Percentiles rank a stretch among this genome's conserved stretches.
These are phyloP conservation scores for Rhizopogon rudus DNA, from an alignment of 768 basidiomycete species.

Conservation along the genomic window DNA sequence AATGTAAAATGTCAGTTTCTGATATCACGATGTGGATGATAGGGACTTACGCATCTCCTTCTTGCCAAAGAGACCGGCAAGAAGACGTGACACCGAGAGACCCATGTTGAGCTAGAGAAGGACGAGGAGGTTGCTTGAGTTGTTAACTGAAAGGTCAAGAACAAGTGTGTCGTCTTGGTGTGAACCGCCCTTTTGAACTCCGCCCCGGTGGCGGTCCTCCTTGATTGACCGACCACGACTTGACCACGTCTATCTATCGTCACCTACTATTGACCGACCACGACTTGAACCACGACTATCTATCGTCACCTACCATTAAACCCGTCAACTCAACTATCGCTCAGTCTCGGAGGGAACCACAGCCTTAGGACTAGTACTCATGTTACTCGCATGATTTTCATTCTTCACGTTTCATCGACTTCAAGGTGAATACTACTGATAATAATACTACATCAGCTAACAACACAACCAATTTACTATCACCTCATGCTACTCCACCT, in stretches of 20 bases:
- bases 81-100: slow-evolving; percentile 68
- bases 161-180: slow-evolving; percentile 31
- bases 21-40: slow-evolving; percentile 7
- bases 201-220: slow-evolving; percentile 19
- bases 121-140: slow-evolving; percentile 25
- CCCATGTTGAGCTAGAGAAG: slow-evolving; percentile 55
- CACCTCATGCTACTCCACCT: not conserved
- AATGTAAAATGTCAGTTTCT: slow-evolving; percentile 20
- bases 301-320: not conserved
- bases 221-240: not conserved
- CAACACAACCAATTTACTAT: not conserved
- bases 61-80: slow-evolving; percentile 90
- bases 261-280: not conserved
- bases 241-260: not conserved
- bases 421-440: not conserved
- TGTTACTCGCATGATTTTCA: too few relatives aligned
- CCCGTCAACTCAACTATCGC: not conserved
- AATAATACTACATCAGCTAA: not conserved
- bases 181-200: slow-evolving; percentile 28
- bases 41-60: slow-evolving; percentile 94
- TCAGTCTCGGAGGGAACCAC: not conserved
- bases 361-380: too few relatives aligned
- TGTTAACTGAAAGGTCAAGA: slow-evolving; percentile 23
- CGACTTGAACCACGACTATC: not conserved
- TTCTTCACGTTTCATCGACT: too few relatives aligned